Conservation (phyloP, 2,329 filamentous ascomycete genomes). For the Ophioceras dolichostomum region DNA sequence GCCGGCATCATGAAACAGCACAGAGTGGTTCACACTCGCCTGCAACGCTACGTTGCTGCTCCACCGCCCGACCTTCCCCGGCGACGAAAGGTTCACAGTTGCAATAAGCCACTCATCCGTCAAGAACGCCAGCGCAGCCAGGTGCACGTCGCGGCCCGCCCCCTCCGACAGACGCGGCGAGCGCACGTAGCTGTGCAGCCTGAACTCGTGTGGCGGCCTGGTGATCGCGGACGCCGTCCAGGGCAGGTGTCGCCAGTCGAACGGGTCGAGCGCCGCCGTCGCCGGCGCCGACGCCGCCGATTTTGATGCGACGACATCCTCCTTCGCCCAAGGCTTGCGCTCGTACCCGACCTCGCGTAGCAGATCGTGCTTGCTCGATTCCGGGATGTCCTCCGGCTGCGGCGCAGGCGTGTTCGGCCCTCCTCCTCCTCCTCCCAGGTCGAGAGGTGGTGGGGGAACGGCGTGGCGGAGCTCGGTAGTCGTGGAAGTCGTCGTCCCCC, state of each 20-base stretch:
- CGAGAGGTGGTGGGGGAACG: not conserved
- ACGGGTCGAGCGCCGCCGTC: not conserved
- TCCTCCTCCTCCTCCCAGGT: conserved; percentile 1
- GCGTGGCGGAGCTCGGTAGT: not conserved
- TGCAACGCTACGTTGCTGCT: not conserved
- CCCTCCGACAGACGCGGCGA: not conserved
- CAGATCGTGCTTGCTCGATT: not conserved
- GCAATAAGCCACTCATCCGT: conserved; percentile 2
- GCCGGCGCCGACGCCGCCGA: not conserved
- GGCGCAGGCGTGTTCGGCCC: too few species aligned
- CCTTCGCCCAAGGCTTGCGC: not conserved
- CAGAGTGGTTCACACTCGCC: conserved; percentile 1
- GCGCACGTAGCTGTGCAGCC: conserved; percentile 2
- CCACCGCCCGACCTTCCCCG: not conserved
- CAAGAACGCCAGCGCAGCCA: conserved; percentile 2
- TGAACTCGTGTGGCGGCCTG: not conserved
- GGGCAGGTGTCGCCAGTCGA: too few species aligned
- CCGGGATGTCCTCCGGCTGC: not conserved
- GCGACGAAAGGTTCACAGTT: conserved; percentile 1
- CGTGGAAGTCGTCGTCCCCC: not conserved
- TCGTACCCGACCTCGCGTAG: not conserved
- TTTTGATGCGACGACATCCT: not conserved
- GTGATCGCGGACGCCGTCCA: not conserved
- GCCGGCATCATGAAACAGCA: conserved; percentile 2
- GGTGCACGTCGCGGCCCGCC: not conserved